These are phyloP conservation scores for Vaccinium darrowii DNA, from an alignment of 148 eudicot species.

Conservation along the genomic window DNA sequence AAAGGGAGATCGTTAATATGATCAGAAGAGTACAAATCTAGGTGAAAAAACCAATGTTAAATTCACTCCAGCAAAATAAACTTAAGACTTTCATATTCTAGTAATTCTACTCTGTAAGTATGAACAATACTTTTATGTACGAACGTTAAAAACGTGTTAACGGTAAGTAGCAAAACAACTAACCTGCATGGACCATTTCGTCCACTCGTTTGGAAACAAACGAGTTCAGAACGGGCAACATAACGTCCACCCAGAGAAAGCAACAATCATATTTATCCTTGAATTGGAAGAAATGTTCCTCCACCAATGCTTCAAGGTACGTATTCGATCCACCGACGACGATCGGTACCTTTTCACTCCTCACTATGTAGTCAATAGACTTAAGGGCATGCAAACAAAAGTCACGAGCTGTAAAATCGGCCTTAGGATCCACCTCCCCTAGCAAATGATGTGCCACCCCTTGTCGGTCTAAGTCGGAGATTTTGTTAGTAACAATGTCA, in stretches of 20 bases:
- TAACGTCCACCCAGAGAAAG: constrained; percentile 29
- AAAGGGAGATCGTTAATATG: no score
- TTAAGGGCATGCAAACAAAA: constrained; percentile 4
- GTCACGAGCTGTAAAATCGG: constrained; percentile 20
- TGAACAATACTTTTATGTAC: no score
- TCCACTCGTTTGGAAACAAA: constrained; percentile 28
- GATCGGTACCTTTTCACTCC: constrained; percentile 23
- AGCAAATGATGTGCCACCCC: constrained; percentile 35
- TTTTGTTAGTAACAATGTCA: constrained; percentile 40
- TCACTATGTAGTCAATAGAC: constrained; percentile 13
- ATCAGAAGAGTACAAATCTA: no score
- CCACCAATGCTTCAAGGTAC: constrained; percentile 26
- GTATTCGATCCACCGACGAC: constrained; percentile 42
- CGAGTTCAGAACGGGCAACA: constrained; percentile 11
- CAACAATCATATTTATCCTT: not conserved
- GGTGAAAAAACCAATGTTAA: no score
- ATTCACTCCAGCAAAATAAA: no score
- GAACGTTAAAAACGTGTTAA: not conserved
- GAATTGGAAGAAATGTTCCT: not conserved
- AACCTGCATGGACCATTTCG: constrained; percentile 27
- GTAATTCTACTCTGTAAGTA: no score
- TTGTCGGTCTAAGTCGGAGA: not conserved
- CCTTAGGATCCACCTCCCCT: constrained; percentile 23
- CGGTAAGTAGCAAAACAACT: not conserved
- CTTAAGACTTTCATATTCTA: no score